phyloP scores from a whole-genome alignment of 2,329 filamentous ascomycete genomes.

The Diaporthe caulivora region DNA sequence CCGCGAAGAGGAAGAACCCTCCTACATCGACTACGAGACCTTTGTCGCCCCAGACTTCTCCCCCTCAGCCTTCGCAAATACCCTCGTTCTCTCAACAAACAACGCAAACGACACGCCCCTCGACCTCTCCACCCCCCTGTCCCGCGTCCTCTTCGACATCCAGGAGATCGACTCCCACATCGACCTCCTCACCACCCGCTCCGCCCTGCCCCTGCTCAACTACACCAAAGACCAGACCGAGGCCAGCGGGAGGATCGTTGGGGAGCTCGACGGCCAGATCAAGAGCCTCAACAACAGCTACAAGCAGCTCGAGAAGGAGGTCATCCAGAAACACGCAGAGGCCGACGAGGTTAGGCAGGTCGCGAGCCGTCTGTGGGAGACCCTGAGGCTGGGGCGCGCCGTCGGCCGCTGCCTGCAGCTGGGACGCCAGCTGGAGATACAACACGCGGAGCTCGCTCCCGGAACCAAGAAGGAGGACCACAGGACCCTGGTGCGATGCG shows the following conservation, averaged over 20 bases:
- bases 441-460: slow-evolving; percentile 75
- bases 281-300: slow-evolving; percentile 86
- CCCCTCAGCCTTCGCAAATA: slow-evolving; percentile 86
- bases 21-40: slow-evolving; percentile 96
- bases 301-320: slow-evolving; percentile 85
- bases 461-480: slow-evolving; percentile 75
- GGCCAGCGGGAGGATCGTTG: slow-evolving; percentile 78
- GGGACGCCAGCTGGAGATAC: slow-evolving; percentile 87
- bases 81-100: slow-evolving; percentile 89
- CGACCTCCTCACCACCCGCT: slow-evolving; percentile 86
- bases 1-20: slow-evolving; percentile 69
- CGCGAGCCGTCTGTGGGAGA: slow-evolving; percentile 83
- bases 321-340: slow-evolving; percentile 85
- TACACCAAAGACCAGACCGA: slow-evolving; percentile 82
- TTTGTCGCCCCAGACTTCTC: slow-evolving; percentile 89
- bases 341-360: slow-evolving; percentile 86
- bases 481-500: slow-evolving; percentile 82
- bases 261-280: slow-evolving; percentile 84
- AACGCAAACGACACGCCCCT: slow-evolving; percentile 90
- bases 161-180: slow-evolving; percentile 98
- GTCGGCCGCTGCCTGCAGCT: slow-evolving; percentile 85
- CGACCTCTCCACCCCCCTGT: slow-evolving; percentile 94
- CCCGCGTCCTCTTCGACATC: slow-evolving; percentile 93
- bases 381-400: slow-evolving; percentile 80
- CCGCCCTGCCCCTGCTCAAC: slow-evolving; percentile 82